Conservation (phyloP, 2,329 filamentous ascomycete genomes). For the Monosporascus sp. region DNA sequence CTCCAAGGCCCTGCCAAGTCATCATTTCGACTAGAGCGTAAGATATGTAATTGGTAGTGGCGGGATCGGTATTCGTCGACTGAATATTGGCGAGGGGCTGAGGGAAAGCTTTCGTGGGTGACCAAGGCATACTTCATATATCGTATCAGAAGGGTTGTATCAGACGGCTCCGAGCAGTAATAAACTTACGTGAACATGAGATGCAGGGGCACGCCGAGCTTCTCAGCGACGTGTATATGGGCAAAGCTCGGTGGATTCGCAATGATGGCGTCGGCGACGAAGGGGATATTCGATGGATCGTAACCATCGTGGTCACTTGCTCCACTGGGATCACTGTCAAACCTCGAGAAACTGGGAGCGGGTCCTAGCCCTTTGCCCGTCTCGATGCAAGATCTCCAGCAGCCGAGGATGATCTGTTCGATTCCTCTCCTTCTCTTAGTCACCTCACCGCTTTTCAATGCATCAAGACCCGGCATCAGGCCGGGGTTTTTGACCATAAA, state of each 20-base stretch:
- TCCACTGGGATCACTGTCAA: constrained; percentile 7
- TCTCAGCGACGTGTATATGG: constrained; percentile 60
- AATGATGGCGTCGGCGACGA: constrained; percentile 29
- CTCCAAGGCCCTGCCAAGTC: constrained; percentile 87
- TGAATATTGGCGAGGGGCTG: constrained; percentile 82
- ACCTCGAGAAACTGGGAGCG: constrained; percentile 34
- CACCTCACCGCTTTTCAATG: constrained; percentile 61
- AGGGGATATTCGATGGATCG: constrained; percentile 18
- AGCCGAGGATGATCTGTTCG: constrained; percentile 62
- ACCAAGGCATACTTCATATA: constrained; percentile 68
- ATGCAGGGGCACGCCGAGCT: constrained; percentile 58
- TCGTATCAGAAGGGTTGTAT: constrained; percentile 2
- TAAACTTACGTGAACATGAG: constrained; percentile 64
- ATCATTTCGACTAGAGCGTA: constrained; percentile 86
- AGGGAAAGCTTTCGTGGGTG: constrained; percentile 76
- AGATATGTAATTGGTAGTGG: constrained; percentile 66
- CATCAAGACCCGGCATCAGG: constrained; percentile 65
- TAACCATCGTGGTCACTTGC: neutral
- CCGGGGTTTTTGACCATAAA: constrained; percentile 77
- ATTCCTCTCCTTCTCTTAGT: constrained; percentile 62
- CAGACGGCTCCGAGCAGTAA: neutral
- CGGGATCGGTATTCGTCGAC: constrained; percentile 60
- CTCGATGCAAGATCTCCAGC: constrained; percentile 71
- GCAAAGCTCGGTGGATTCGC: constrained; percentile 63
- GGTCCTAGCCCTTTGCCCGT: constrained; percentile 53